A percentile compares a stretch with the other conserved stretches of the same genome.
Conservation (phyloP, 139 green algal species). For the Chlorella sp. region DNA sequence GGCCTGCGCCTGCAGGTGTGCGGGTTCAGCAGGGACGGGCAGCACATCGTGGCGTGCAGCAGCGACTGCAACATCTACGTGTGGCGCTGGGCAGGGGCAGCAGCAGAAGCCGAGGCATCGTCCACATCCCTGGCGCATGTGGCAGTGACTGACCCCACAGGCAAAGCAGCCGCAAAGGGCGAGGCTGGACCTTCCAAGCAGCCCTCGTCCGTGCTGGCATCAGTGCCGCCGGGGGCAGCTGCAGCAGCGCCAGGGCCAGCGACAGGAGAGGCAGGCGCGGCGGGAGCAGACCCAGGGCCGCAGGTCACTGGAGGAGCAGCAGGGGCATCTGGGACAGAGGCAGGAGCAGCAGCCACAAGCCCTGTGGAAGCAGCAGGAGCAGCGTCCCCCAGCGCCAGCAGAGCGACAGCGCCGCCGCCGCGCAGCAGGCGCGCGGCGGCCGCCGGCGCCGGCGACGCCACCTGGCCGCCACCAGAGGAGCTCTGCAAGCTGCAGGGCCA, state of each 20-base stretch:
- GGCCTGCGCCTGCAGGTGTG: slow-evolving; percentile 62
- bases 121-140: background rate
- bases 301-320: background rate
- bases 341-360: background rate
- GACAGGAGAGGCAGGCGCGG: no score
- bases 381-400: no score
- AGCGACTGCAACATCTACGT: slow-evolving; percentile 65
- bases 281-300: background rate
- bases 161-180: no score
- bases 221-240: no score
- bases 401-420: no score
- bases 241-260: no score
- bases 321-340: background rate
- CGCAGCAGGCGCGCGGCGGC: background rate
- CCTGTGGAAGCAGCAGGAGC: no score
- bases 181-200: no score
- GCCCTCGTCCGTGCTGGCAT: background rate
- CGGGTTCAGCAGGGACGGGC: slow-evolving; percentile 61
- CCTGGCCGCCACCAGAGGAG: slow-evolving; percentile 31
- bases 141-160: no score
- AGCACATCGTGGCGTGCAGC: slow-evolving; percentile 66
- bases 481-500: slow-evolving; percentile 56
- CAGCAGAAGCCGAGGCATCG: no score
- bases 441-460: background rate
- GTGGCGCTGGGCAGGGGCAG: slow-evolving; percentile 82